phyloP scores from a whole-genome alignment of 2,329 filamentous ascomycete genomes.

The Cytospora chrysosperma region DNA sequence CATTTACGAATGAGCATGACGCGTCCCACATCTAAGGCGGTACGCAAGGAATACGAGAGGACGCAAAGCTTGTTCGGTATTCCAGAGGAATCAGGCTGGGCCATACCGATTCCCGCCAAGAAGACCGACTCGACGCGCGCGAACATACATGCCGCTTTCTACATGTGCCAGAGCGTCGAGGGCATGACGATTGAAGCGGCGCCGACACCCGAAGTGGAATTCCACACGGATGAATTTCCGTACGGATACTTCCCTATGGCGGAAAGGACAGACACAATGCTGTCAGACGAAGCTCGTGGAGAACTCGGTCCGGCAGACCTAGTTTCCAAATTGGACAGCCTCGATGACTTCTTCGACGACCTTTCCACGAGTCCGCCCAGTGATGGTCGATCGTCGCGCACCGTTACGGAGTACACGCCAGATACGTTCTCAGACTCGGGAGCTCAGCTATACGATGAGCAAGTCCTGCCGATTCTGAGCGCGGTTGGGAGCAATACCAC shows the following conservation, averaged over 20 bases:
- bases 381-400: slow-evolving; percentile 61
- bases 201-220: slow-evolving; percentile 84
- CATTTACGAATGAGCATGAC: slow-evolving; percentile 99
- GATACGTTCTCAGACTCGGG: slow-evolving; percentile 66
- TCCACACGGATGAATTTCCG: slow-evolving; percentile 84
- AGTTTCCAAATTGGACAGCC: slow-evolving; percentile 73
- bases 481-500: slow-evolving; percentile 67
- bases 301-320: slow-evolving; percentile 80
- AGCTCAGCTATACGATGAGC: slow-evolving; percentile 86
- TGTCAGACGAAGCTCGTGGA: slow-evolving; percentile 76
- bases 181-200: slow-evolving; percentile 58
- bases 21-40: slow-evolving; percentile 76
- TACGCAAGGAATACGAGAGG: slow-evolving; percentile 91
- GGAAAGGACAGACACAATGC: slow-evolving; percentile 85
- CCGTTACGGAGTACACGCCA: slow-evolving; percentile 63
- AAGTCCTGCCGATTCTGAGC: slow-evolving; percentile 85
- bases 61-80: slow-evolving; percentile 96
- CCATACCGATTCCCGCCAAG: slow-evolving; percentile 86
- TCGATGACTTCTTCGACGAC: slow-evolving; percentile 82
- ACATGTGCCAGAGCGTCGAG: slow-evolving; percentile 77
- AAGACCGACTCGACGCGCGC: slow-evolving; percentile 83
- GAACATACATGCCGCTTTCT: slow-evolving; percentile 95
- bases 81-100: slow-evolving; percentile 93
- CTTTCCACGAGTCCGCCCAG: slow-evolving; percentile 58
- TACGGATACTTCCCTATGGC: slow-evolving; percentile 72